These are phyloP conservation scores for Dipteronia sinensis DNA, from an alignment of 345 rosid genomes.

Conservation along the genomic window DNA sequence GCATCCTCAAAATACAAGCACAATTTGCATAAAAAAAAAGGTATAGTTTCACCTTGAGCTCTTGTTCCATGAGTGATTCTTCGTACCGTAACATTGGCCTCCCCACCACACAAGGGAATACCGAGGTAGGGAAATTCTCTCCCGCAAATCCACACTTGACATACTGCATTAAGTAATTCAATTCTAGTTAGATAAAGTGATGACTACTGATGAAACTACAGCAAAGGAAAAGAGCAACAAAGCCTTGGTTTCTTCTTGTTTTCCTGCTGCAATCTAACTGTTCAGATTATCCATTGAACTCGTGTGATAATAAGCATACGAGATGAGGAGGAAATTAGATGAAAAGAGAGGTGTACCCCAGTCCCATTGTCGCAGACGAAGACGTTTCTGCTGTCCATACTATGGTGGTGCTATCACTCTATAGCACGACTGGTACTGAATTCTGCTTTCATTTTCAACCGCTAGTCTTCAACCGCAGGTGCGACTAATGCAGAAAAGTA, in stretches of 20 bases:
- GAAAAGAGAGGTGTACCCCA: constrained; percentile 53
- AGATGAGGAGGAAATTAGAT: background rate
- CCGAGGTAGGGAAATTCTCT: constrained; percentile 95
- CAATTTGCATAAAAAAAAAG: constrained; percentile 8
- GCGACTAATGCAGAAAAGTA: no score
- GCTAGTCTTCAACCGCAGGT: no score
- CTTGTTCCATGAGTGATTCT: constrained; percentile 90
- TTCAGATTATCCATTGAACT: background rate
- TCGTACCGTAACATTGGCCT: constrained; percentile 90
- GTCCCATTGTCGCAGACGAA: constrained; percentile 97
- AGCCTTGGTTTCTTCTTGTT: no score
- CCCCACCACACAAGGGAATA: constrained; percentile 93
- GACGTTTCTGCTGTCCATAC: constrained; percentile 79
- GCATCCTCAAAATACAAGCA: background rate
- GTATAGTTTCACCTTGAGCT: constrained; percentile 57
- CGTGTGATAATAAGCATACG: background rate
- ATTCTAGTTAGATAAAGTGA: constrained; percentile 11
- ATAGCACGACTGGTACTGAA: background rate
- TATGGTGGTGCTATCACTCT: background rate
- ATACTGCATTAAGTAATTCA: constrained; percentile 58
- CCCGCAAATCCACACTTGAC: constrained; percentile 98
- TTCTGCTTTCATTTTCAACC: constrained; percentile 9
- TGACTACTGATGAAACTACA: background rate
- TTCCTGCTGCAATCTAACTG: background rate
- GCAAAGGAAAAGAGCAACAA: background rate